Conservation (phyloP, 2,329 filamentous ascomycete genomes). For the Botrytis pseudocinerea region DNA sequence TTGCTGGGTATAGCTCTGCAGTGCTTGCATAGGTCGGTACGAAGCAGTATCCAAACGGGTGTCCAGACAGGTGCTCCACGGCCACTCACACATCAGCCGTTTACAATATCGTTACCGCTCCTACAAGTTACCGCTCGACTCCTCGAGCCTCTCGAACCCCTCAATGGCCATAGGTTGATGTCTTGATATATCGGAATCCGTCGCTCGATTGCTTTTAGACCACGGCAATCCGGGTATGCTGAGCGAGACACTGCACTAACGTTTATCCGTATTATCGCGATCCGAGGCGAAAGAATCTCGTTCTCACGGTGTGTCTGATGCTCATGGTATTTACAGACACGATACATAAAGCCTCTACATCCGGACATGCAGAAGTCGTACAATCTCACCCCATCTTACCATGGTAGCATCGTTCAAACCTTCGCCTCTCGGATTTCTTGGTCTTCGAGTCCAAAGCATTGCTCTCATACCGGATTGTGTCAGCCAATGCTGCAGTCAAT, state of each 20-base stretch:
- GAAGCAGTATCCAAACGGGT: not conserved
- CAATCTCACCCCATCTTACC: not conserved
- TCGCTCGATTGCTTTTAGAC: not conserved
- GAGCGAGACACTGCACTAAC: not conserved
- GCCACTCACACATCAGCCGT: not conserved
- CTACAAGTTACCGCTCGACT: not conserved
- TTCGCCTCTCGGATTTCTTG: conserved; percentile 5
- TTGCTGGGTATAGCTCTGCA: not conserved
- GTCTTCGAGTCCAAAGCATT: conserved; percentile 1
- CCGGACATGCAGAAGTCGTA: not conserved
- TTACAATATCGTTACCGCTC: not conserved
- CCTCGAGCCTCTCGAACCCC: not conserved
- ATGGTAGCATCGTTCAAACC: not conserved
- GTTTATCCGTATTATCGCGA: not conserved
- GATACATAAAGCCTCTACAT: not conserved
- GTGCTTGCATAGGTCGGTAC: no score
- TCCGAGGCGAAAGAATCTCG: conserved; percentile 9
- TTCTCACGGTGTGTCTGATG: not conserved
- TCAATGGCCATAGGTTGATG: not conserved
- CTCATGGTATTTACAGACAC: not conserved
- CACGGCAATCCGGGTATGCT: conserved; percentile 29
- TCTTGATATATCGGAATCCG: not conserved
- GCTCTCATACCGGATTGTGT: conserved; percentile 16
- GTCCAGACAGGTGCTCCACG: not conserved
- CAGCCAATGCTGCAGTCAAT: conserved; percentile 20